Percentiles rank a stretch among this genome's conserved stretches.
Evolutionary conservation across 768 basidiomycete genomes (phyloP).

Genomic region (Leccinum obscurum): DNA sequence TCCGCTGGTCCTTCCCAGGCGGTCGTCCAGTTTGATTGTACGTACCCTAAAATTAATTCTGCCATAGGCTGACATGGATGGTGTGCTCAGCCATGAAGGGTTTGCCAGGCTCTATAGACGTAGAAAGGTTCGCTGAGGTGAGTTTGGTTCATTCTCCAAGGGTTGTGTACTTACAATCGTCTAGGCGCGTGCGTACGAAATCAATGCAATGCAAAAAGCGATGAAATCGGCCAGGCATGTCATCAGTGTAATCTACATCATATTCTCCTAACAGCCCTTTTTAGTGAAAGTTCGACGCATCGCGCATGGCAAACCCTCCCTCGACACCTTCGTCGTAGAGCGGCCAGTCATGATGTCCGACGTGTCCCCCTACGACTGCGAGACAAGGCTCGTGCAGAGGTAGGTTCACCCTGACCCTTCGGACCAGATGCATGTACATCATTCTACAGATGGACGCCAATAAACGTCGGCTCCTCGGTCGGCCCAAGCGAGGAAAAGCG

Average conservation of each 20-base stretch:
- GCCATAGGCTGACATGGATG: neutral
- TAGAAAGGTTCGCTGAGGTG: conserved; percentile 88
- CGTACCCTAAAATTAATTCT: conserved; percentile 10
- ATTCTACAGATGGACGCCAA: conserved; percentile 52
- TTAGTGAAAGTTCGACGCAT: conserved; percentile 68
- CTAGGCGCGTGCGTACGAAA: conserved; percentile 89
- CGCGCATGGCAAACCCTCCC: conserved; percentile 93
- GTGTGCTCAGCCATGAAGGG: conserved; percentile 48
- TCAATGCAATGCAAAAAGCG: conserved; percentile 83
- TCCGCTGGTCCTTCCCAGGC: conserved; percentile 41
- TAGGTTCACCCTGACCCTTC: conserved; percentile 31
- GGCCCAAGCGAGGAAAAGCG: conserved; percentile 64
- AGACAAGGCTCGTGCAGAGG: conserved; percentile 81
- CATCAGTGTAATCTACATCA: accelerated
- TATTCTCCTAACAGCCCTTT: neutral
- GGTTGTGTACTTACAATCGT: neutral
- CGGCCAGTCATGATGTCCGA: conserved; percentile 92
- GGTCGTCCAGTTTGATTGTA: conserved; percentile 41
- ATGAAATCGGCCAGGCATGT: conserved; percentile 76
- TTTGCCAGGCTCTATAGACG: conserved; percentile 75
- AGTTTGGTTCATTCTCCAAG: conserved; percentile 6
- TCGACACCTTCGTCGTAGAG: conserved; percentile 85
- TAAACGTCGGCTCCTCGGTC: conserved; percentile 41
- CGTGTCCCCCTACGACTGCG: conserved; percentile 85
- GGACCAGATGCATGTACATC: conserved; percentile 31